Evolutionary conservation across 345 rosid genomes (phyloP).

Genomic region (Carallia brachiata): DNA sequence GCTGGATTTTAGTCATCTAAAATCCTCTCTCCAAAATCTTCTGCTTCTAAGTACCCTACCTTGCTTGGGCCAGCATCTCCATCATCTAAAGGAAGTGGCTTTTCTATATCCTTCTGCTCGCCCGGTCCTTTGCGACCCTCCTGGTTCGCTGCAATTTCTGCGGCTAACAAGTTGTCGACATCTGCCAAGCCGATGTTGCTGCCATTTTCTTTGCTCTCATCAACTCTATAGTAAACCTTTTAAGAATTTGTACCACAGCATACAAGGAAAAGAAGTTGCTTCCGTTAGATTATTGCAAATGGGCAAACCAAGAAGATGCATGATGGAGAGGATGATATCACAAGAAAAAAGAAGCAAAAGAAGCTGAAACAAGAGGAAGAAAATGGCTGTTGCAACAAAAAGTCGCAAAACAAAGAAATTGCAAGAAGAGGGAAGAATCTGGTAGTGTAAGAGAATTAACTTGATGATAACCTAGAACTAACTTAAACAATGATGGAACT

Average conservation of each 20-base stretch:
- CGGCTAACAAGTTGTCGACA: not conserved
- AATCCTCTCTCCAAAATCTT: slow-evolving; percentile 5
- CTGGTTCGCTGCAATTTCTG: slow-evolving; percentile 12
- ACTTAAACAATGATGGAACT: slow-evolving; percentile 16
- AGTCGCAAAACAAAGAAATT: too few species aligned
- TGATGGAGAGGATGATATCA: too few species aligned
- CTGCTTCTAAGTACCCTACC: not conserved
- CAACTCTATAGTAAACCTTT: slow-evolving; percentile 59
- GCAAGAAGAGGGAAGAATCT: not conserved
- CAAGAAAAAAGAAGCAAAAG: too few species aligned
- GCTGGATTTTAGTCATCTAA: not conserved
- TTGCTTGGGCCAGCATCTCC: not conserved
- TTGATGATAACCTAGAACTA: not conserved
- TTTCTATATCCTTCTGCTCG: not conserved
- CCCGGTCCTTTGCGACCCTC: slow-evolving; percentile 18
- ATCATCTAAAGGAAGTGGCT: not conserved
- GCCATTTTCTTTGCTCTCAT: slow-evolving; percentile 35
- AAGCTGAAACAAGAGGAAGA: too few species aligned
- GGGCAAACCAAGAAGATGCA: not conserved
- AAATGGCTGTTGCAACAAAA: too few species aligned
- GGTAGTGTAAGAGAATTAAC: not conserved
- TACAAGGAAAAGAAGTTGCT: not conserved
- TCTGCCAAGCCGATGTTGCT: not conserved
- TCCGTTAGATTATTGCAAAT: slow-evolving; percentile 1
- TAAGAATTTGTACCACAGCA: not conserved